Evolutionary conservation across 2,329 filamentous ascomycete genomes (phyloP).

Genomic region (Talaromyces rugulosus): DNA sequence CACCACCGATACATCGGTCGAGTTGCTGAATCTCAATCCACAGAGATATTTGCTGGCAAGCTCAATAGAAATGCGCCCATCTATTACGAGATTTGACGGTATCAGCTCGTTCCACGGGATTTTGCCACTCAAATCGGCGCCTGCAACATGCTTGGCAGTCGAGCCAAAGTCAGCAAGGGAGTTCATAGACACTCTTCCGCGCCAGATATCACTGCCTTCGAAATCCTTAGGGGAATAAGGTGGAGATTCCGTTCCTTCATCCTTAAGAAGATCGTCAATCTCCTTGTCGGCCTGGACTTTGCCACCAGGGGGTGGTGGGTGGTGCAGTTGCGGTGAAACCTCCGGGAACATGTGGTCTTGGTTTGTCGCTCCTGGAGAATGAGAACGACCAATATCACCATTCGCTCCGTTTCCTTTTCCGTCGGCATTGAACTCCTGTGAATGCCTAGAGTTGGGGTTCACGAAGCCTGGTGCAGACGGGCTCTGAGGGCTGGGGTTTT

Average conservation of each 20-base stretch:
- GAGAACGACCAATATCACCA: constrained; percentile 64
- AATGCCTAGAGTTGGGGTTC: neutral
- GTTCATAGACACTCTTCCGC: constrained; percentile 71
- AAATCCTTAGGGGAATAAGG: constrained; percentile 80
- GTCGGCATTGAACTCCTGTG: neutral
- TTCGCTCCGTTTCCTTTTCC: constrained; percentile 35
- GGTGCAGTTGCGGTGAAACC: constrained; percentile 33
- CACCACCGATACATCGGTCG: constrained; percentile 80
- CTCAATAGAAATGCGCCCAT: constrained; percentile 69
- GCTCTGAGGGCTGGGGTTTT: constrained; percentile 21
- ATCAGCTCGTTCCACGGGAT: constrained; percentile 73
- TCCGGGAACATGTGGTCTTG: constrained; percentile 42
- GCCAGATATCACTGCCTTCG: constrained; percentile 71
- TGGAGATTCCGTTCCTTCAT: constrained; percentile 74
- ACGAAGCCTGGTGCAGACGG: constrained; percentile 19
- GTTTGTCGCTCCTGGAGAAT: constrained; percentile 60
- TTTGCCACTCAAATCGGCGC: constrained; percentile 67
- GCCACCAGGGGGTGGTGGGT: constrained; percentile 38
- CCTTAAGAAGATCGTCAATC: constrained; percentile 81
- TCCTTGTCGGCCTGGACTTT: constrained; percentile 69
- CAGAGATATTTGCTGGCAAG: constrained; percentile 90
- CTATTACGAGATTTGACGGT: constrained; percentile 60
- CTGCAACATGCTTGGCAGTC: constrained; percentile 77
- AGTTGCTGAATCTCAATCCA: constrained; percentile 73
- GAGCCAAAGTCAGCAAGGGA: constrained; percentile 71